Base-by-base conservation (phyloP, 2,329 filamentous ascomycete species). In the Botrytis squamosa region DNA sequence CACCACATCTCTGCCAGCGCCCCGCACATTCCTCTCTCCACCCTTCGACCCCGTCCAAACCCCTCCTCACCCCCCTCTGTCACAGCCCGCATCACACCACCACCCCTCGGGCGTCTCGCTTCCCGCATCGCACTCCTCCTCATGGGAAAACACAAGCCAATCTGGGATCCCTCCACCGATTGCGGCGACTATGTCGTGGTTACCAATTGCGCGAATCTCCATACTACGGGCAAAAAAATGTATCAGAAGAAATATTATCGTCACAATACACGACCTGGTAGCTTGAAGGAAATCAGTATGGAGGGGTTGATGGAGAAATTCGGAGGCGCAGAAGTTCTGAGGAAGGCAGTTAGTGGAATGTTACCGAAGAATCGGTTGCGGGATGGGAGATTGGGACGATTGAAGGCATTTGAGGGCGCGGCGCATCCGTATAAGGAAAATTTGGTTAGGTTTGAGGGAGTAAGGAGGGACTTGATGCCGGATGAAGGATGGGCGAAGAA, bases 61-160 rank as follows among this genome's bases (percentile, higher is more conserved):
- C 42, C 83, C 62, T 71, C 80, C 10, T 55, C 78, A 14, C 71
- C 73, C 62, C 82, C 87, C 79, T 77, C 82, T 4, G 73, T 79
- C 57, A 82, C 87, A 79, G 77, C 82, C 3, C 74, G 78, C 52
- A 83, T 90, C 38, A 90, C 90, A 33, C 87, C 90, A 29, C 94
- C 94, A 22, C 91, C 94, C n/a, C 91, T 98, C 59, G 95, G 95
- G 78, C 94, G 95, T 60, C 88, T 98, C 70, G 95, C 95, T 75
- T 94, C 92, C 71, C 90, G 92, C 76, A 97, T 98, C 83, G 95
- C 95, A 75, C 86, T 91, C 71, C 87, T 93, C 75, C 90, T 98
- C 70, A 98, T 98, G 95, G 96, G 96, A 85, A 99, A 99, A 87
- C 92, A 99, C 88, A 99, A 99, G 85, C 96, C 96, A 36, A 97